Base-by-base conservation (phyloP, 164 flowering plant genomes). In the Chimonanthus praecox region DNA sequence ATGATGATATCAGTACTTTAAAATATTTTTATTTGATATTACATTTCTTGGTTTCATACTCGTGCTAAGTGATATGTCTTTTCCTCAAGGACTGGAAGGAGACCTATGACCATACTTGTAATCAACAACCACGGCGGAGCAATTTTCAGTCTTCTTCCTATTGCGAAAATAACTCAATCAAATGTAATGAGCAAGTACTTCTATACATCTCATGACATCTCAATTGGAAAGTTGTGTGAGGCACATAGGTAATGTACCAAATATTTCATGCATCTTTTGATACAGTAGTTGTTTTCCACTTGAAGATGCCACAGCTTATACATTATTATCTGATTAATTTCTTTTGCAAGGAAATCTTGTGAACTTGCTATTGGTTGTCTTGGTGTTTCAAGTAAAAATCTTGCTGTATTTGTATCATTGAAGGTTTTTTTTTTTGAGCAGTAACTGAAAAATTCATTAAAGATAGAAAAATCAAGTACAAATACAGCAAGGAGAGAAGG, bases 71-170 rank as follows among this genome's bases (percentile, higher is more conserved):
- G 50, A 49, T 74, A 15, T 71, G 43, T 58, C 71, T 63, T 49
- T 70, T 72, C n/a, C 45, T 68, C 70, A 66, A 96, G 99, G 89
- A 80, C 77, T 16, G 1, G 66, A 75, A 84, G 98, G 81, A 93
- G 89, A 80, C 99, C 98, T 20, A 85, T 93, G 85, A 87, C 88
- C 4, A 82, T 96, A 60, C 46, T 96, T 66, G 95, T 93, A 21
- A 80, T 87, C 64, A 96, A 96, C 83, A 96, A 96, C 80, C 94
- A 81, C 73, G 98, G 99, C 72, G 99, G 99, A 54, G 99, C 92
- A 81, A 96, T 93, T 78, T 96, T 96, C 82, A 92, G 98, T 75
- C 87, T 92, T 72, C 98, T 95, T 78, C 99, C 99, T 44, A 78
- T 90, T 76, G 97, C 97, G 51, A 77, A 85, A 62, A 83, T 67